phyloP scores from a whole-genome alignment of 2,329 filamentous ascomycete species.

The Pseudogymnoascus sp. region DNA sequence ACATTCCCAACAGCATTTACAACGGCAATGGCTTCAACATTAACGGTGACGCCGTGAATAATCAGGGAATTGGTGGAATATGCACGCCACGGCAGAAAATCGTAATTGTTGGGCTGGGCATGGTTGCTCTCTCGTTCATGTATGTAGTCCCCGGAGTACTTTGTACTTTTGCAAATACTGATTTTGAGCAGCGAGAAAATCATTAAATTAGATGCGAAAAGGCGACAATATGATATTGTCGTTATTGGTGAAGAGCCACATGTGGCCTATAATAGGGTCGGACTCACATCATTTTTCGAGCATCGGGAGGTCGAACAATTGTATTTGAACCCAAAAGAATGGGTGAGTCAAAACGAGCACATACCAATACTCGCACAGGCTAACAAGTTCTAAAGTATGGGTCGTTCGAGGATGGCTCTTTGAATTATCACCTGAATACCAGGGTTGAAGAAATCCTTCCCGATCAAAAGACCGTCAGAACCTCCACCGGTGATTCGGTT shows the following conservation, averaged over 20 bases:
- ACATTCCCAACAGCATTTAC: slow-evolving; percentile 1
- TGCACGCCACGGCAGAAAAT: slow-evolving; percentile 49
- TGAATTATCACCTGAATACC: slow-evolving; percentile 71
- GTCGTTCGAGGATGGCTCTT: slow-evolving; percentile 51
- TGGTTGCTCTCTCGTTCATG: slow-evolving; percentile 89
- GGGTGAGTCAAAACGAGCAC: slow-evolving; percentile 46
- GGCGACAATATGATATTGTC: slow-evolving; percentile 68
- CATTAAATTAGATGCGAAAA: slow-evolving; percentile 70
- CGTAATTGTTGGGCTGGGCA: slow-evolving; percentile 80
- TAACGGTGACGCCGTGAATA: not conserved
- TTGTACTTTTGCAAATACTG: not conserved
- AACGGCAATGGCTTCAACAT: not conserved
- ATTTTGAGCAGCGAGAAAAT: slow-evolving; percentile 64
- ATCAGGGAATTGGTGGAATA: slow-evolving; percentile 15
- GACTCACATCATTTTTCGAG: slow-evolving; percentile 80
- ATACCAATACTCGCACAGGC: not conserved
- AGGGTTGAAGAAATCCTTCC: slow-evolving; percentile 60
- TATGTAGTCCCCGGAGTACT: slow-evolving; percentile 39
- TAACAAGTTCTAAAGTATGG: slow-evolving; percentile 20
- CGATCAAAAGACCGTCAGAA: slow-evolving; percentile 56
- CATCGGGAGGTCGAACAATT: slow-evolving; percentile 77
- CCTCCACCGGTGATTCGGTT: slow-evolving; percentile 60
- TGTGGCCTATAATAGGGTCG: slow-evolving; percentile 85
- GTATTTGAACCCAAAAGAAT: slow-evolving; percentile 79
- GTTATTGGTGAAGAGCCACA: slow-evolving; percentile 85